phyloP scores from a whole-genome alignment of 371 early-diverging fungal genomes.

The Blyttiomyces sp. region DNA sequence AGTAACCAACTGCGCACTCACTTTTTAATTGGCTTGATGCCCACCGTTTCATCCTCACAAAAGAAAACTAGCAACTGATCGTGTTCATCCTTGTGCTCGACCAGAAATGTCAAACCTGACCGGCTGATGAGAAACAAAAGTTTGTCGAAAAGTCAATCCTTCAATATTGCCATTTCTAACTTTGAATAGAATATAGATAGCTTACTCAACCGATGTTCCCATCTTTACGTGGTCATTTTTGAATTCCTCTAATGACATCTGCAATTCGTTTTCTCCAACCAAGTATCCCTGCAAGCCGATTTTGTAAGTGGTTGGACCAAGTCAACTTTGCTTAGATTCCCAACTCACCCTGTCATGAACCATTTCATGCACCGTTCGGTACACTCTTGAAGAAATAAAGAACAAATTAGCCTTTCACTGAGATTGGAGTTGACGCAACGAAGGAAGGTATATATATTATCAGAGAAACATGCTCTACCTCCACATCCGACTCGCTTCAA shows the following conservation, averaged over 20 bases:
- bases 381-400: conserved; percentile 88
- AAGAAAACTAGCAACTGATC: conserved; percentile 91
- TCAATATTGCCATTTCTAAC: too few relatives aligned
- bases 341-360: conserved; percentile 67
- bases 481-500: too few relatives aligned
- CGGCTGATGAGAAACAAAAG: conserved; percentile 53
- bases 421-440: conserved; percentile 56
- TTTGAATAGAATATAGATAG: too few relatives aligned
- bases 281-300: conserved; percentile 69
- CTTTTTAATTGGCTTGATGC: conserved; percentile 88
- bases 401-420: too few relatives aligned
- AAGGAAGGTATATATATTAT: neutral
- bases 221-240: conserved; percentile 54
- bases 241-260: conserved; percentile 83
- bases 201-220: too few relatives aligned
- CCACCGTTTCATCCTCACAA: conserved; percentile 85
- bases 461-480: too few relatives aligned
- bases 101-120: conserved; percentile 76
- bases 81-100: conserved; percentile 69
- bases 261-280: conserved; percentile 75
- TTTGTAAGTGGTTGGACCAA: neutral
- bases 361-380: conserved; percentile 86
- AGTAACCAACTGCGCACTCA: too few relatives aligned
- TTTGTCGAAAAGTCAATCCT: too few relatives aligned
- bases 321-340: neutral